Evolutionary conservation across 352 stramenopile genomes (phyloP), one percentile per base, ranked within the genome.

Genomic region (Thraustochytrium striatum): DNA sequence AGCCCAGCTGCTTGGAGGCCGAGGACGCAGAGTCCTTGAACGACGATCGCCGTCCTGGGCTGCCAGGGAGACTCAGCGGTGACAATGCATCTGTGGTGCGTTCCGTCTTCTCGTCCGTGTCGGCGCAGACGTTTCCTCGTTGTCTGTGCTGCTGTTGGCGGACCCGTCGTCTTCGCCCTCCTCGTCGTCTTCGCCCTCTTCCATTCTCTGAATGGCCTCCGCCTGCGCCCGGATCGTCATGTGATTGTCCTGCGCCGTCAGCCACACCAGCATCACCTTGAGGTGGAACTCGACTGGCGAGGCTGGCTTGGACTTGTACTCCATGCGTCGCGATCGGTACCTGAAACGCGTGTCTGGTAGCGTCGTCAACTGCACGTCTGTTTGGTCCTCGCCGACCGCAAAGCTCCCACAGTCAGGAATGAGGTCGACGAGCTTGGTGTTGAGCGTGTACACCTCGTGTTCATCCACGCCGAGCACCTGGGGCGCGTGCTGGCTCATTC

Each of bases 361-460:
- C n/a, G n/a, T n/a, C n/a, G n/a, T n/a, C n/a, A n/a, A n/a, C n/a
- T n/a, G n/a, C n/a, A n/a, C n/a, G n/a, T n/a, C n/a, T n/a, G n/a
- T n/a, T n/a, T n/a, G n/a, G n/a, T 62, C 55, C 32, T 16, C 55
- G 13, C 25, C 55, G 25, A 16, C 55, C 32, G 55, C 25, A 25
- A 62, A 62, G 47, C 55, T 62, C n/a, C n/a, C n/a, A n/a, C n/a
- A n/a, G n/a, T n/a, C n/a, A n/a, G 55, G 9, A n/a, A n/a, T n/a
- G n/a, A n/a, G n/a, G 21, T 79, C 69, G 30, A 28, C 38, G 39
- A 79, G 72, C 19, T 62, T 28, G 0, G 72, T 1, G 30, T 79
- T 79, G 50, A 79, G 72, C 3, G 69, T 50, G 53, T 65, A 79
- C 9, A 79, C 38, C 30, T 79, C 69, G 43, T 50, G 57, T 33